phyloP scores from a whole-genome alignment of 345 rosid genomes.

The Mercurialis annua region DNA sequence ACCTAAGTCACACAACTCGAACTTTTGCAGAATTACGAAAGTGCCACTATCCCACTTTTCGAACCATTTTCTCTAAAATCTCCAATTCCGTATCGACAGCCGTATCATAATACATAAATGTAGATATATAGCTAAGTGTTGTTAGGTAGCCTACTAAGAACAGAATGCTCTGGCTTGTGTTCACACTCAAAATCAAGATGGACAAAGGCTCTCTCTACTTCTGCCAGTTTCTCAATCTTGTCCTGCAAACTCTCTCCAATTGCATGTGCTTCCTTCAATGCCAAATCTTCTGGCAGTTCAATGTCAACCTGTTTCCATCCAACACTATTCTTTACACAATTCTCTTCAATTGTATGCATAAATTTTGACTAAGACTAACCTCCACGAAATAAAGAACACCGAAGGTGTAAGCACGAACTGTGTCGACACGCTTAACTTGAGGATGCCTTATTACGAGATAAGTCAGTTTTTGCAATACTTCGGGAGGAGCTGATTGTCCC shows the following conservation, averaged over 20 bases:
- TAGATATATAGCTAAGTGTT: constrained; percentile 23
- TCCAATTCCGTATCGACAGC: too few species aligned
- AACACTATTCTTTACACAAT: too few species aligned
- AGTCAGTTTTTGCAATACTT: constrained; percentile 73
- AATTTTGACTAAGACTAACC: constrained; percentile 46
- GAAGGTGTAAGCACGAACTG: constrained; percentile 90
- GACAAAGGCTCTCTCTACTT: constrained; percentile 89
- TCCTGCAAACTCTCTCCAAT: constrained; percentile 80
- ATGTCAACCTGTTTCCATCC: constrained; percentile 58
- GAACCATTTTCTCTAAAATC: too few species aligned
- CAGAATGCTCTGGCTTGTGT: constrained; percentile 83
- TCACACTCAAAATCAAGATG: constrained; percentile 88
- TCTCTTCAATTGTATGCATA: too few species aligned
- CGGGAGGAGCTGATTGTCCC: constrained; percentile 89
- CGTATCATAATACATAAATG: too few species aligned
- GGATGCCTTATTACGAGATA: constrained; percentile 74
- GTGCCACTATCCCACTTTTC: not conserved
- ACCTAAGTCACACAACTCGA: not conserved
- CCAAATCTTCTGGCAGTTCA: constrained; percentile 79
- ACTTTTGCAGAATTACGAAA: not conserved
- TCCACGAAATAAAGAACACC: constrained; percentile 95
- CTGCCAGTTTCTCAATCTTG: constrained; percentile 75
- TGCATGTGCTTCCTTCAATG: constrained; percentile 69
- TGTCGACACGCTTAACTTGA: constrained; percentile 69
- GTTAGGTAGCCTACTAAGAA: constrained; percentile 61